Evolutionary conservation across 768 basidiomycete species (phyloP), one percentile per base, ranked within the genome.

Genomic region (Lentinula raphanica): DNA sequence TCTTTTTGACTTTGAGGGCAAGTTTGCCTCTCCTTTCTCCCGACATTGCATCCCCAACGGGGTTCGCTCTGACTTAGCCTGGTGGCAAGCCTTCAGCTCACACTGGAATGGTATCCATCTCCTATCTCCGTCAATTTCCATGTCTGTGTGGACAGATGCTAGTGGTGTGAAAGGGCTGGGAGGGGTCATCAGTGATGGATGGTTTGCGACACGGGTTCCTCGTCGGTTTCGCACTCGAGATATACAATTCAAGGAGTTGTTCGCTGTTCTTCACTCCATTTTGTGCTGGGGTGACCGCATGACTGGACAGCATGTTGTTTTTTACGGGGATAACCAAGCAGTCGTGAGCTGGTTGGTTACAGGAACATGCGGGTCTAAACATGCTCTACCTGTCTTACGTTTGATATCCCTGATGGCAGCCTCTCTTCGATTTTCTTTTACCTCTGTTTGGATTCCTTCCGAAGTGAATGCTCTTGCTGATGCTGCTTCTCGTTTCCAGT

Each of bases 211-310:
- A 1, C 59, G 60, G 1, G 56, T 67, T 31, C 65, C 68, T 17
- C 54, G 60, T 12, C 68, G 66, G 40, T 62, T 63, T 44, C 63
- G 58, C 15, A 31, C 49, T 17, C 13, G 60, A 8, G 66, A 67
- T 49, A 68, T 68, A 19, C 63, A 67, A 36, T 65, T 69, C 60
- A 69, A 69, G 56, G 67, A 68, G 58, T 36, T 64, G 6, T 61
- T 38, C 32, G 66, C 67, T 3, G 64, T 68, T 11, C 56, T 68
- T 12, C 65, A 69, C 15, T 63, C 68, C 1, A 53, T 63, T 38
- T 21, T 65, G 15, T 51, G 58, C 13, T 66, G 63, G 64, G 67
- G 65, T 8, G n/a, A 58, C 12, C 44, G 9, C 4, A 65, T 54
- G 54, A 19, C n/a, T 0, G 54, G 59, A 11, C 28, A 38, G n/a